Conservation (phyloP, 805 yeast species). For the Sungouiella thailandica region DNA sequence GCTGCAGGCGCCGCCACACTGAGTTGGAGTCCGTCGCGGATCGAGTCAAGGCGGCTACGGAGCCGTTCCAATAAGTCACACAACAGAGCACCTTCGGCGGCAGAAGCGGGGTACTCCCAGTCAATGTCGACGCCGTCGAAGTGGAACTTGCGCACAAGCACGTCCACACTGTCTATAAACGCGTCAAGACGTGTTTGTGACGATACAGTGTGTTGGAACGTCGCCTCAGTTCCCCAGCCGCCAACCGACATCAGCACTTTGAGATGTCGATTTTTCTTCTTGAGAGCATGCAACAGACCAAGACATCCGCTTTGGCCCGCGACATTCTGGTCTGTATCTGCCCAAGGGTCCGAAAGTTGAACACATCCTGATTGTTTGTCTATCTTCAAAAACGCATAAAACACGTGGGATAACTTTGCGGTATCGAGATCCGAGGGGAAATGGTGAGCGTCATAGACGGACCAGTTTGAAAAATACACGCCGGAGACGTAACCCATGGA, state of each 20-base stretch:
- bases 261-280: constrained; percentile 34
- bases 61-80: constrained; percentile 39
- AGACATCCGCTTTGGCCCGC: constrained; percentile 27
- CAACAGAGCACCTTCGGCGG: constrained; percentile 41
- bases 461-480: constrained; percentile 50
- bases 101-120: constrained; percentile 79
- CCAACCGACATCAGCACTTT: constrained; percentile 75
- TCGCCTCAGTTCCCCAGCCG: constrained; percentile 58
- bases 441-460: constrained; percentile 39
- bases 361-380: constrained; percentile 51
- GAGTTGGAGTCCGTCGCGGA: constrained; percentile 36
- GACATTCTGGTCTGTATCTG: constrained; percentile 49
- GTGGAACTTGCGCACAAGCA: constrained; percentile 47
- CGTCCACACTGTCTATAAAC: constrained; percentile 49
- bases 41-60: constrained; percentile 33
- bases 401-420: constrained; percentile 55
- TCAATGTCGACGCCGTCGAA: constrained; percentile 93
- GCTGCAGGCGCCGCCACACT: constrained; percentile 79
- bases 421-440: constrained; percentile 61
- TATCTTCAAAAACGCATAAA: constrained; percentile 72
- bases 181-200: constrained; percentile 5
- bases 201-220: constrained; percentile 28
- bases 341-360: constrained; percentile 55
- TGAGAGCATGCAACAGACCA: constrained; percentile 22
- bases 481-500: constrained; percentile 8